Evolutionary conservation across 495 filamentous ascomycete genomes (phyloP), one percentile per base, ranked within the genome.

Genomic region (Hyaloscypha hepaticicola): DNA sequence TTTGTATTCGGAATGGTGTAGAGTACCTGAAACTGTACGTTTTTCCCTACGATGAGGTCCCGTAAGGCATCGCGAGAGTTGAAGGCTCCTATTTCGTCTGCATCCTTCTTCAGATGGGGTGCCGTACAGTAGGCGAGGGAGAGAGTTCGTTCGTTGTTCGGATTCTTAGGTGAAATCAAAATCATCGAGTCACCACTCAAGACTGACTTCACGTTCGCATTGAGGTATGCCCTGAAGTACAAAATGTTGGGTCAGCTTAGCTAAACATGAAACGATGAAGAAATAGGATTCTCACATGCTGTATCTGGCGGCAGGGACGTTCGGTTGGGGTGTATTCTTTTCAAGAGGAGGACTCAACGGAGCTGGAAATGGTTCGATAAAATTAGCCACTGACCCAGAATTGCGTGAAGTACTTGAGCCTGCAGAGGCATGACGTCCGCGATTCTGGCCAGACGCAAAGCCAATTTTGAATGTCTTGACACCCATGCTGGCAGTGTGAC

Each of bases 21-120:
- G 41, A 93, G 78, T 29, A 93, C 82, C 31, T 85, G 82, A 83
- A 95, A 96, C 70, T 92, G 87, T 61, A 99, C 77, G 14, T 87
- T 83, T 73, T 96, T 96, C 64, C 93, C 93, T 61, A 99, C 91
- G 9, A 89, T 79, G 49, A 92, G 77, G 55, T 89, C 87, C 61
- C 96, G 87, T 33, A 98, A 84, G 73, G 88, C 94, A 73, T 99
- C 95, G 60, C 96, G 90, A 50, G 96, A 96, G 76, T 93, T 88
- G 75, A 96, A 98, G 45, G 89, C 93, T 69, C 87, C 93, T 22
- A 89, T 85, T 85, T 98, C 94, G 68, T 98, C 94, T 62, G 90
- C 92, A 64, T 98, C 96, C 73, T 89, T 87, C 78, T 83, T 86
- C 70, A 98, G 75, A 69, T 92, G 86, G 0, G 96, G 96, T 19